Evolutionary conservation across 805 yeast species (phyloP), one percentile per base, ranked within the genome.

Genomic region (Candida andamanensis): DNA sequence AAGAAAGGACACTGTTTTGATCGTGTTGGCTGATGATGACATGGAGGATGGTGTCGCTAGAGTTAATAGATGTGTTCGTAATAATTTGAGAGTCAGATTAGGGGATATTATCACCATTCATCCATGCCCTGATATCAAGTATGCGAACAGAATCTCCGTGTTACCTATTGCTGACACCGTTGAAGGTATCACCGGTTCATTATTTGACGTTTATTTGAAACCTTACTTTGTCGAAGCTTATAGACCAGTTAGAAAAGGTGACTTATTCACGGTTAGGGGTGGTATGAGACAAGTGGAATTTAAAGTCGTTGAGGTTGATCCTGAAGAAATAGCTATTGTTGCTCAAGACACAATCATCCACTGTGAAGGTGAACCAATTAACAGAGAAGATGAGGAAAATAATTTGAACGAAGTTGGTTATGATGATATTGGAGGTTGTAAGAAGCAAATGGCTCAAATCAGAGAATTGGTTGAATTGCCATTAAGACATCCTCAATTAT

Each of bases 271-370:
- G 29, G 97, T 86, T 16, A 79, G 98, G 60, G 98, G 98, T 54
- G 96, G 97, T 58, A 92, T 92, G 98, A 80, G 98, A 66, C 97
- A 90, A 58, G 98, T 92, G 26, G 98, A 92, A 62, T 92, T 92
- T 69, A 94, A 92, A 63, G 96, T 92, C 29, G 97, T 90, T 28
- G 98, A 92, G 44, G 95, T 92, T 37, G 98, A 92, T 56, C 98
- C 98, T 6, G 87, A 85, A 51, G 97, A 92, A 49, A 84, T 80
- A 52, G 98, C 96, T 39, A 94, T 92, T 54, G 98, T 92, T 28
- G 95, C 98, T 13, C 98, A 92, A 67, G 98, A 92, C 56, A 92
- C 98, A 22, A 78, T 92, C 46, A 92, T 92, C 54, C 98, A 92
- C 67, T 89, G 95, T 55, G 98, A 92, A 62, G 98, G 98, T 56